phyloP scores from a whole-genome alignment of 2,329 filamentous ascomycete species.

The Cylindrodendrum hubeiense region DNA sequence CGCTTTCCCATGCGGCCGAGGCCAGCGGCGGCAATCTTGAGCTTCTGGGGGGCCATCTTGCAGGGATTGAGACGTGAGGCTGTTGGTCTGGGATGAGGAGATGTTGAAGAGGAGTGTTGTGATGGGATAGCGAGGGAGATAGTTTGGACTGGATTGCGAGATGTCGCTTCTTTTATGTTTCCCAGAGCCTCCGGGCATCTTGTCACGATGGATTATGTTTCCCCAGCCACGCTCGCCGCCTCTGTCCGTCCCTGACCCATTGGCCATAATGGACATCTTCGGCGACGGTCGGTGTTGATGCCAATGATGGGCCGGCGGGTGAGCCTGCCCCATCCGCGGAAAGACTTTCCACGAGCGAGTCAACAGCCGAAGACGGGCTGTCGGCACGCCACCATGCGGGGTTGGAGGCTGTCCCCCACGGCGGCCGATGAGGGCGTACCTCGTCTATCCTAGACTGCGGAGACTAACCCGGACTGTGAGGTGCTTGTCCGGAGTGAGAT shows the following conservation, averaged over 20 bases:
- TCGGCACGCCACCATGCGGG: slow-evolving; percentile 1
- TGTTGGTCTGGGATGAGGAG: neutral
- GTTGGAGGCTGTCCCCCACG: neutral
- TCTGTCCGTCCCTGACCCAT: slow-evolving; percentile 1
- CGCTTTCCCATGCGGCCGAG: slow-evolving; percentile 66
- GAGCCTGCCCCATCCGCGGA: slow-evolving; percentile 6
- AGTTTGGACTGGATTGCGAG: slow-evolving; percentile 3
- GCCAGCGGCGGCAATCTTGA: slow-evolving; percentile 61
- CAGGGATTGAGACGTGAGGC: neutral
- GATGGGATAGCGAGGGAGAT: neutral
- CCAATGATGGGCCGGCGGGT: neutral
- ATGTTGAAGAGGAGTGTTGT: neutral
- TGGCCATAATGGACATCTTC: slow-evolving; percentile 8
- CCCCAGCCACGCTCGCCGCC: slow-evolving; percentile 12
- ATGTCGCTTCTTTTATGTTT: slow-evolving; percentile 24
- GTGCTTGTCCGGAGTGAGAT: neutral
- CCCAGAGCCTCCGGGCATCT: neutral
- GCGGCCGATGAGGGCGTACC: neutral
- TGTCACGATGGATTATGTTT: neutral
- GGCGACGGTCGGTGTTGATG: neutral
- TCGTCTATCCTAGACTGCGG: neutral
- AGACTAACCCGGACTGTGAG: neutral
- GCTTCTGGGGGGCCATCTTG: slow-evolving; percentile 40
- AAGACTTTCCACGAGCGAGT: slow-evolving; percentile 11
- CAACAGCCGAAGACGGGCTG: neutral